phyloP scores from a whole-genome alignment of 2,329 filamentous ascomycete species.

The Aspergillus sp. region DNA sequence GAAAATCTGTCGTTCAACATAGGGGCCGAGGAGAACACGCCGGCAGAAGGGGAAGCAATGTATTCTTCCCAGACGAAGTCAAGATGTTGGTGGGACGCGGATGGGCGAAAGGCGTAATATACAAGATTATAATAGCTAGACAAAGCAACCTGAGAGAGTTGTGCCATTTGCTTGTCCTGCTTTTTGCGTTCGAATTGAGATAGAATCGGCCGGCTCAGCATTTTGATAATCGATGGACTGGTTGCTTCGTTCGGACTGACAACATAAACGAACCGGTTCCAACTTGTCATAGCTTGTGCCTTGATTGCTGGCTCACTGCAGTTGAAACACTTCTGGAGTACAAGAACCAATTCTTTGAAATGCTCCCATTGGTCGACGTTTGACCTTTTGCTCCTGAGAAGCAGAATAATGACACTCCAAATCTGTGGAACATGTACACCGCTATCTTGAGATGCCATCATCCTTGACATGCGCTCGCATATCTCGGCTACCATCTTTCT shows the following conservation, averaged over 20 bases:
- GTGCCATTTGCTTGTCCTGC: constrained; percentile 42
- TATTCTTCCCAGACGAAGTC: constrained; percentile 76
- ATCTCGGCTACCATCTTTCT: constrained; percentile 67
- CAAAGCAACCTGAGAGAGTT: constrained; percentile 56
- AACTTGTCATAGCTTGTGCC: constrained; percentile 74
- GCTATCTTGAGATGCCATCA: constrained; percentile 58
- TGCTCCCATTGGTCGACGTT: constrained; percentile 65
- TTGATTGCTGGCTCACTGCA: constrained; percentile 66
- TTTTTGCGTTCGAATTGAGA: constrained; percentile 65
- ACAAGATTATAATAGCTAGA: constrained; percentile 74
- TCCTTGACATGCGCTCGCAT: constrained; percentile 59
- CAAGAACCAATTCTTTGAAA: constrained; percentile 67
- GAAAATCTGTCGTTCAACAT: constrained; percentile 58
- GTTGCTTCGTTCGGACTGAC: constrained; percentile 61
- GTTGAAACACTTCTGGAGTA: constrained; percentile 83
- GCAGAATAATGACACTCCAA: constrained; percentile 77
- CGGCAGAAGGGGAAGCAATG: constrained; percentile 60
- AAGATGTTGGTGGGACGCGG: constrained; percentile 58
- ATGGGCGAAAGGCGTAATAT: constrained; percentile 77
- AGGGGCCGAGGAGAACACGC: constrained; percentile 47
- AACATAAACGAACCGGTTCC: constrained; percentile 77
- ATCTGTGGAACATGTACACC: constrained; percentile 73
- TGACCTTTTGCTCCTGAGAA: constrained; percentile 61
- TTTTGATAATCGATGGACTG: constrained; percentile 51
- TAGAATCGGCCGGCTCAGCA: constrained; percentile 64